Evolutionary conservation across 116 monocot species (phyloP).

Genomic region (Cymodocea nodosa): DNA sequence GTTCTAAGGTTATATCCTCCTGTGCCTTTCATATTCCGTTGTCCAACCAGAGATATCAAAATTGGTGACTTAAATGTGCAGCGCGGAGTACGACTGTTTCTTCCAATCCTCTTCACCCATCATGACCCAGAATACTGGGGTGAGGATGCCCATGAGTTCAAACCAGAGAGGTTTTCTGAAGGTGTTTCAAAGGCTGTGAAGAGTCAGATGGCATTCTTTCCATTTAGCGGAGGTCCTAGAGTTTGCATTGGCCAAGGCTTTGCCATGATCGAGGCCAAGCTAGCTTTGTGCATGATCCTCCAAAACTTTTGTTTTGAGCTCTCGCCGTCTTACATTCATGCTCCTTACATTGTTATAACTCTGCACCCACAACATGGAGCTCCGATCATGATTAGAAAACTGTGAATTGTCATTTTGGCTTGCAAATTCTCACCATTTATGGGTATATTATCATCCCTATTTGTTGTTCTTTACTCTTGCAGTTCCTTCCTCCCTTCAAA

Average conservation of each 20-base stretch:
- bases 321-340: constrained; percentile 12
- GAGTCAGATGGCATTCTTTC: constrained; percentile 15
- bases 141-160: constrained; percentile 42
- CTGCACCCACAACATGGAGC: constrained; percentile 17
- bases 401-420: background rate
- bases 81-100: constrained; percentile 7
- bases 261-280: constrained; percentile 11
- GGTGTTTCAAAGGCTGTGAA: constrained; percentile 36
- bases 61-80: constrained; percentile 32
- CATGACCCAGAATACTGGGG: constrained; percentile 42
- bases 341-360: background rate
- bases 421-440: too few species aligned
- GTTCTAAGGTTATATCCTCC: constrained; percentile 43
- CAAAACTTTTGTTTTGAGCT: constrained; percentile 10
- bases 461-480: too few species aligned
- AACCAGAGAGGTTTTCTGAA: constrained; percentile 44
- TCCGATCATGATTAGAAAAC: constrained; percentile 9
- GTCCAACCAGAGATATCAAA: constrained; percentile 4
- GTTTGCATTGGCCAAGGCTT: constrained; percentile 8
- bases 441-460: too few species aligned
- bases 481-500: too few species aligned
- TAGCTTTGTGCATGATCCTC: constrained; percentile 7
- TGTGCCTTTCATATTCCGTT: constrained; percentile 1
- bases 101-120: constrained; percentile 32
- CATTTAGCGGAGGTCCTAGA: constrained; percentile 11